Percentiles rank a stretch among this genome's conserved stretches.
phyloP scores from a whole-genome alignment of 2,329 filamentous ascomycete species.

The Scorias spongiosa region DNA sequence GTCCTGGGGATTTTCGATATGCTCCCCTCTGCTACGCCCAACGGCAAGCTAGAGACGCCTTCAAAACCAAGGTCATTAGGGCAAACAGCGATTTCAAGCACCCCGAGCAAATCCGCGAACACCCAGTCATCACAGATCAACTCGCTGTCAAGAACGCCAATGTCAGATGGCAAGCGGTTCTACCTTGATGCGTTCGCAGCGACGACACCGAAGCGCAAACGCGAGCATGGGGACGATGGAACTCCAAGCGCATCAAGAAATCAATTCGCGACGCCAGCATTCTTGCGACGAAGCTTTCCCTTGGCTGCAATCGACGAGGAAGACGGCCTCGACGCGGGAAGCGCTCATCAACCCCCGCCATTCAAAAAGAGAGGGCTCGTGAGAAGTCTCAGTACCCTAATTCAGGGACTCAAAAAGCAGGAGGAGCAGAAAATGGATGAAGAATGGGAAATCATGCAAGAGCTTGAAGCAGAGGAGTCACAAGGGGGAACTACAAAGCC shows the following conservation, averaged over 20 bases:
- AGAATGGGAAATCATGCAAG: slow-evolving; percentile 58
- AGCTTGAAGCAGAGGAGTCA: slow-evolving; percentile 40
- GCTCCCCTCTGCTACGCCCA: slow-evolving; percentile 38
- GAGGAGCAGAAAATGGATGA: slow-evolving; percentile 58
- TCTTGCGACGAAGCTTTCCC: slow-evolving; percentile 41
- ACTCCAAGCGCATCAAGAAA: slow-evolving; percentile 14
- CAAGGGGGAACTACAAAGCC: slow-evolving; percentile 4
- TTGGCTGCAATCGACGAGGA: slow-evolving; percentile 44
- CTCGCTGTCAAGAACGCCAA: slow-evolving; percentile 27
- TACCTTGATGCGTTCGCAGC: slow-evolving; percentile 45
- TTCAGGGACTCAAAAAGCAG: slow-evolving; percentile 53
- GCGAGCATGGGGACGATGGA: slow-evolving; percentile 21
- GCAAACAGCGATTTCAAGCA: slow-evolving; percentile 21
- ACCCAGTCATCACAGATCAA: slow-evolving; percentile 1
- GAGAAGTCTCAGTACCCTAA: slow-evolving; percentile 57
- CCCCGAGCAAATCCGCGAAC: slow-evolving; percentile 21
- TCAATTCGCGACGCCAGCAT: slow-evolving; percentile 53
- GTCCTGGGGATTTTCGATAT: slow-evolving; percentile 67
- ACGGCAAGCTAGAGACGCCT: slow-evolving; percentile 14
- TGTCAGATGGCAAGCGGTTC: slow-evolving; percentile 43
- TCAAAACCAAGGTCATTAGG: slow-evolving; percentile 10
- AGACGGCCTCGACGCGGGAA: slow-evolving; percentile 33
- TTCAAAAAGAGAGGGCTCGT: slow-evolving; percentile 37
- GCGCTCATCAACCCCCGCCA: slow-evolving; percentile 6
- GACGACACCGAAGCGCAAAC: slow-evolving; percentile 43